These are phyloP conservation scores for Amanita subjunquillea DNA, from an alignment of 768 basidiomycete genomes.

Conservation along the genomic window DNA sequence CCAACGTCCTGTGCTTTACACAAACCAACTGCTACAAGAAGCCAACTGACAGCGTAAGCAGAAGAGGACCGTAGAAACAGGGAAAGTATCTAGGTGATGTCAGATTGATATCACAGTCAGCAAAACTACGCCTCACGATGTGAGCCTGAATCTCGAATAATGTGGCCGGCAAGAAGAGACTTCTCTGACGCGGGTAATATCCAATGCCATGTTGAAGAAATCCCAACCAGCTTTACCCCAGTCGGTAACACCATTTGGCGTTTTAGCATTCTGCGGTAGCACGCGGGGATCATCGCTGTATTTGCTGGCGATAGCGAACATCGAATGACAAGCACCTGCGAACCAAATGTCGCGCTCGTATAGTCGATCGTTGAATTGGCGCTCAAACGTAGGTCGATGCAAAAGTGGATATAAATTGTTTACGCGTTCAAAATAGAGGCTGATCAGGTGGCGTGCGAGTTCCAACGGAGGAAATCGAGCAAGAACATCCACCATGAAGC, in stretches of 20 bases:
- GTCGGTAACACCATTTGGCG: conserved; percentile 20
- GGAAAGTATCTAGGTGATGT: conserved; percentile 32
- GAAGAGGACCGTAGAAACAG: conserved; percentile 42
- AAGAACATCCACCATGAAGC: conserved; percentile 23
- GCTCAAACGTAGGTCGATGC: conserved; percentile 61
- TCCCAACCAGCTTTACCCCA: conserved; percentile 51
- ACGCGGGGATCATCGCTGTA: conserved; percentile 57
- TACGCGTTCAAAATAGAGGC: conserved; percentile 54
- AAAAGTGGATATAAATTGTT: conserved; percentile 58
- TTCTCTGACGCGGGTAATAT: conserved; percentile 39
- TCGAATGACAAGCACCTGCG: conserved; percentile 41
- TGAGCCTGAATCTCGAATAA: conserved; percentile 54
- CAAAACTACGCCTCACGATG: conserved; percentile 11
- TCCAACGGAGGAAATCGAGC: conserved; percentile 53
- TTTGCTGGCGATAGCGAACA: conserved; percentile 64
- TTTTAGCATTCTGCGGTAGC: conserved; percentile 19
- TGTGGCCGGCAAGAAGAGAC: conserved; percentile 43
- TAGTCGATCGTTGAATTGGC: conserved; percentile 37
- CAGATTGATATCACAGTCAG: not conserved
- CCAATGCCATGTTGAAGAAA: conserved; percentile 54
- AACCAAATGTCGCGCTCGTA: conserved; percentile 53
- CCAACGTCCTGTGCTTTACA: conserved; percentile 70
- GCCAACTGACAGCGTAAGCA: conserved; percentile 44
- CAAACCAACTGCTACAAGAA: conserved; percentile 39
- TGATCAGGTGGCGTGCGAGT: conserved; percentile 47